Evolutionary conservation across 192 early-diverging fungal species (phyloP).

Genomic region (Oehlia diaphana): DNA sequence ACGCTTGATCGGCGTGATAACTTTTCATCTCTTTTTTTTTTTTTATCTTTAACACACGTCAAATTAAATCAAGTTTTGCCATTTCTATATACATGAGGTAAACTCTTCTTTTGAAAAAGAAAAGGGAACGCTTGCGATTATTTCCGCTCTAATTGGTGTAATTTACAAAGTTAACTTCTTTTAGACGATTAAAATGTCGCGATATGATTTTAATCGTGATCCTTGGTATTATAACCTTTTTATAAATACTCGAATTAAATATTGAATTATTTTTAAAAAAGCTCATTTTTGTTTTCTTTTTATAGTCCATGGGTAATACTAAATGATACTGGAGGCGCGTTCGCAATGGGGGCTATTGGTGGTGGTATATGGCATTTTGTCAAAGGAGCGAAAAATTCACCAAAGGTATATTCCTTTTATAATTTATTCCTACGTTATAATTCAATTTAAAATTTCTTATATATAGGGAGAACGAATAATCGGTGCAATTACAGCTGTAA

Average conservation of each 20-base stretch:
- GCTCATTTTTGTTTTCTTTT: background rate
- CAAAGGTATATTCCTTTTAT: conserved; percentile 57
- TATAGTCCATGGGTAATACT: conserved; percentile 81
- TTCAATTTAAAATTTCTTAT: background rate
- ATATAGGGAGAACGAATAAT: conserved; percentile 81
- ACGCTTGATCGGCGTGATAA: too few species aligned
- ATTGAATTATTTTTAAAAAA: too few species aligned
- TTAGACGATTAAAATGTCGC: conserved; percentile 4
- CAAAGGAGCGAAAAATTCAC: conserved; percentile 98
- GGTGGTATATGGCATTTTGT: conserved; percentile 96
- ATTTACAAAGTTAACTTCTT: background rate
- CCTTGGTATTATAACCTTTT: conserved; percentile 15
- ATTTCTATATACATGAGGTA: too few species aligned
- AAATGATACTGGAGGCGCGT: conserved; percentile 83
- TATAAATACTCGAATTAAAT: too few species aligned
- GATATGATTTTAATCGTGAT: conserved; percentile 25
- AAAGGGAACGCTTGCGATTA: background rate
- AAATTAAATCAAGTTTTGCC: too few species aligned
- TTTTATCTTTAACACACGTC: too few species aligned
- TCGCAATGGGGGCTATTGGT: conserved; percentile 96
- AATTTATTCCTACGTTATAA: background rate
- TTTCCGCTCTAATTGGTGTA: background rate
- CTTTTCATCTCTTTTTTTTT: too few species aligned
- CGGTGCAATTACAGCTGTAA: conserved; percentile 85
- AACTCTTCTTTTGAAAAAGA: background rate